Evolutionary conservation across 768 basidiomycete species (phyloP).

Genomic region (Collybia mongolica): DNA sequence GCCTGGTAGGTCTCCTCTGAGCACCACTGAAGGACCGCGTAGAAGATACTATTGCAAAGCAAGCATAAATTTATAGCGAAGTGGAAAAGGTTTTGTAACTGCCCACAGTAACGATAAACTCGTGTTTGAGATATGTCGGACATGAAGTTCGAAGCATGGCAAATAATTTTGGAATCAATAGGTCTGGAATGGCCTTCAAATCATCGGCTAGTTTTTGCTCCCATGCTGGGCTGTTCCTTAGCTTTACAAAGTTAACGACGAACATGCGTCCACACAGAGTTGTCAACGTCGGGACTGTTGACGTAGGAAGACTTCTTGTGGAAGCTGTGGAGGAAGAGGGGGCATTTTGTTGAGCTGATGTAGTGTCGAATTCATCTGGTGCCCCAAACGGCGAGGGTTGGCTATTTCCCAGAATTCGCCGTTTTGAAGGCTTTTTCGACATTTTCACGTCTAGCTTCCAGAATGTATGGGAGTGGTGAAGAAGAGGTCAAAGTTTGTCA

Average conservation of each 20-base stretch:
- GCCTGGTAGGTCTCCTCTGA: conserved; percentile 50
- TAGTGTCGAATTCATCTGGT: conserved; percentile 41
- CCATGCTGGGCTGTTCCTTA: conserved; percentile 33
- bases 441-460: neutral
- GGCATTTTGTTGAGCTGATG: conserved; percentile 26
- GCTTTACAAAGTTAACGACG: conserved; percentile 37
- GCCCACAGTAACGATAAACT: conserved; percentile 55
- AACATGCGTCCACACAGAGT: conserved; percentile 52
- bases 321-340: conserved; percentile 56
- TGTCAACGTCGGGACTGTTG: conserved; percentile 41
- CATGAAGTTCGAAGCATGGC: conserved; percentile 45
- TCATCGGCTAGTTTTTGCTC: conserved; percentile 40
- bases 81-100: neutral
- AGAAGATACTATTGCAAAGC: conserved; percentile 48
- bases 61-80: neutral
- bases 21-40: conserved; percentile 46
- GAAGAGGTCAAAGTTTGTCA: neutral
- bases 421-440: conserved; percentile 12
- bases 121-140: conserved; percentile 51
- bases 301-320: conserved; percentile 33
- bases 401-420: neutral
- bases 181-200: conserved; percentile 51
- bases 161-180: conserved; percentile 49
- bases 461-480: too few relatives aligned
- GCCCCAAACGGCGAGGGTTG: conserved; percentile 24